These are phyloP conservation scores for Melanopsichium pennsylvanicum DNA, from an alignment of 1,284 basidiomycete species.

Conservation along the genomic window DNA sequence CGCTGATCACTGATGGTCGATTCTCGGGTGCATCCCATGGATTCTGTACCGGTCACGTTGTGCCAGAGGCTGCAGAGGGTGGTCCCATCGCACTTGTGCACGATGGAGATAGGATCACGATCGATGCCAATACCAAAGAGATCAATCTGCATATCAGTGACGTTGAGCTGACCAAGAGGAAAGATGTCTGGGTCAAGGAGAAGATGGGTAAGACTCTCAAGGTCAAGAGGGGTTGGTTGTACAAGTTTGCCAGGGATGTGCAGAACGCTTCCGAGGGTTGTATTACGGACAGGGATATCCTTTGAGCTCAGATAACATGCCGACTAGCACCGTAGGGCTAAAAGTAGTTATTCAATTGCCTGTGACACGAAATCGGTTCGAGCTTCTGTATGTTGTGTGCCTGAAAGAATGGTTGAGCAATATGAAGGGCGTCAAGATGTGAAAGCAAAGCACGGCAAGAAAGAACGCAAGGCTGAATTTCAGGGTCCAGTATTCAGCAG, in stretches of 20 bases:
- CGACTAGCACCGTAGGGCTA: too few relatives aligned
- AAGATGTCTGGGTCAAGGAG: constrained; percentile 34
- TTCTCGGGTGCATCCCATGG: constrained; percentile 81
- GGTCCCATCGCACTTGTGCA: constrained; percentile 88
- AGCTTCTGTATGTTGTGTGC: too few relatives aligned
- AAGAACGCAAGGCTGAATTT: too few relatives aligned
- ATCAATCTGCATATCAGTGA: constrained; percentile 46
- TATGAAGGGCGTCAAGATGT: too few relatives aligned
- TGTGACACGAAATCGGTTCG: too few relatives aligned
- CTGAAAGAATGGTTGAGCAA: too few relatives aligned
- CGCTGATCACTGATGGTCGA: constrained; percentile 92
- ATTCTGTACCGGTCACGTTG: constrained; percentile 90
- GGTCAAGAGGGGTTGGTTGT: constrained; percentile 44
- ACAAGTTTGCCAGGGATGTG: constrained; percentile 46
- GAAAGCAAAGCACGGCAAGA: too few relatives aligned
- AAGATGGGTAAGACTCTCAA: constrained; percentile 31
- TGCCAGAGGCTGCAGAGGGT: constrained; percentile 87
- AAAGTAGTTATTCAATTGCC: too few relatives aligned
- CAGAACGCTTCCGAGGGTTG: constrained; percentile 47
- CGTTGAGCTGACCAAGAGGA: constrained; percentile 22
- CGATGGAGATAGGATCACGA: constrained; percentile 84
- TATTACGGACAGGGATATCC: constrained; percentile 39
- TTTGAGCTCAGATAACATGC: constrained; percentile 10
- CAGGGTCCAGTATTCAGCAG: constrained; percentile 25
- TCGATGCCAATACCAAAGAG: constrained; percentile 69